Evolutionary conservation across 768 basidiomycete species (phyloP).

Genomic region (Termitomyces sp.): DNA sequence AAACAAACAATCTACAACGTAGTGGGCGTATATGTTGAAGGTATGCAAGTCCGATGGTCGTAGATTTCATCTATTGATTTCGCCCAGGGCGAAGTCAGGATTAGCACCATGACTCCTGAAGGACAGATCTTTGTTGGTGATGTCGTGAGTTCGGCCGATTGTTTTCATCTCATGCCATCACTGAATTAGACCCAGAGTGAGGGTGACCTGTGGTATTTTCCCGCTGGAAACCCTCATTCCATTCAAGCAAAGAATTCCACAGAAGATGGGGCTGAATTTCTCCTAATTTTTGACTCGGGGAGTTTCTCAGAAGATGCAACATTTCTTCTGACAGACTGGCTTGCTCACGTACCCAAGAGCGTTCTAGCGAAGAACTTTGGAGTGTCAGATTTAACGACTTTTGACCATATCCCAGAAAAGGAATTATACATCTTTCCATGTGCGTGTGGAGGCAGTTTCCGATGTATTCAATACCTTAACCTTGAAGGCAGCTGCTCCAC

Average conservation of each 20-base stretch:
- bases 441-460: slow-evolving; percentile 7
- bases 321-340: slow-evolving; percentile 62
- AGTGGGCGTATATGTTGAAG: slow-evolving; percentile 53
- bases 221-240: slow-evolving; percentile 51
- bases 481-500: slow-evolving; percentile 28
- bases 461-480: background rate
- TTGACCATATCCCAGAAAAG: slow-evolving; percentile 47
- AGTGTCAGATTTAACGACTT: slow-evolving; percentile 31
- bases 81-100: slow-evolving; percentile 36
- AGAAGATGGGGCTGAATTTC: slow-evolving; percentile 45
- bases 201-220: slow-evolving; percentile 57
- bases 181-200: slow-evolving; percentile 8
- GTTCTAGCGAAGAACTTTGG: slow-evolving; percentile 65
- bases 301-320: slow-evolving; percentile 54
- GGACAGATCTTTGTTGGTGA: slow-evolving; percentile 49
- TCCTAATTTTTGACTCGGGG: slow-evolving; percentile 39
- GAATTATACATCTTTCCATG: slow-evolving; percentile 52
- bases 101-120: slow-evolving; percentile 47
- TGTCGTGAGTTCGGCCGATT: slow-evolving; percentile 30
- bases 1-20: background rate
- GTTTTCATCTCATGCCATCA: background rate
- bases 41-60: slow-evolving; percentile 11
- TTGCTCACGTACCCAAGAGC: slow-evolving; percentile 47
- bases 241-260: slow-evolving; percentile 46
- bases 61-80: background rate